Conservation (phyloP, 1,284 basidiomycete genomes). For the Marasmius tenuissimus region DNA sequence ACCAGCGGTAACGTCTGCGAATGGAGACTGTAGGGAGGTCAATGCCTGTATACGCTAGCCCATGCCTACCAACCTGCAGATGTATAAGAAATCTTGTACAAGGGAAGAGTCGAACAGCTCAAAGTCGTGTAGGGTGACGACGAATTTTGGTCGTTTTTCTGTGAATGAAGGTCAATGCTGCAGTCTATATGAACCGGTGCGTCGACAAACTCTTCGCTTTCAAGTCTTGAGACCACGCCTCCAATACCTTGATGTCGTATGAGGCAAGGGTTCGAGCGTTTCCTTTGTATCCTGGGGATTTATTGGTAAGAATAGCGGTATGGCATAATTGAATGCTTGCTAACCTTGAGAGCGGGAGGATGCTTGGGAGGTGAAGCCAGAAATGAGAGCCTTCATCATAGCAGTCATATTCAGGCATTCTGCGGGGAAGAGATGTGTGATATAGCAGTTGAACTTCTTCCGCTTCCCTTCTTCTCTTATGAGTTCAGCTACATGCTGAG, state of each 20-base stretch:
- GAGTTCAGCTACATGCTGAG: constrained; percentile 41
- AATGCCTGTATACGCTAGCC: constrained; percentile 1
- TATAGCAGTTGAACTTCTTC: constrained; percentile 27
- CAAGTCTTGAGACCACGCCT: constrained; percentile 55
- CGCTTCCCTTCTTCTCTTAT: constrained; percentile 30
- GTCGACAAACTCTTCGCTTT: constrained; percentile 33
- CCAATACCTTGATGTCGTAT: constrained; percentile 59
- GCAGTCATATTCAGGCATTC: constrained; percentile 55
- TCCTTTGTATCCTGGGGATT: constrained; percentile 37
- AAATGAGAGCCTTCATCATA: constrained; percentile 57
- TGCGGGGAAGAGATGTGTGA: constrained; percentile 54
- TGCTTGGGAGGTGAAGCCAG: constrained; percentile 46
- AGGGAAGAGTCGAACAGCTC: constrained; percentile 63
- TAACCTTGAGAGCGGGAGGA: constrained; percentile 28
- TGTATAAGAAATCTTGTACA: constrained; percentile 65
- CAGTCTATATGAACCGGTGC: neutral
- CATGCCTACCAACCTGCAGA: constrained; percentile 53
- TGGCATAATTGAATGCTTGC: constrained; percentile 16
- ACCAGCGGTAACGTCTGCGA: constrained; percentile 51
- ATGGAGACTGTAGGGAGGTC: constrained; percentile 30
- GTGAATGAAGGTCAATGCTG: neutral
- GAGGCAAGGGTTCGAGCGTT: constrained; percentile 50
- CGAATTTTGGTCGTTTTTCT: constrained; percentile 35
- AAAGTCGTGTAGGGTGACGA: constrained; percentile 65
- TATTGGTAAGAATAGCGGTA: neutral